These are phyloP conservation scores for Ophioceras dolichostomum DNA, from an alignment of 2,329 filamentous ascomycete species.

Conservation along the genomic window DNA sequence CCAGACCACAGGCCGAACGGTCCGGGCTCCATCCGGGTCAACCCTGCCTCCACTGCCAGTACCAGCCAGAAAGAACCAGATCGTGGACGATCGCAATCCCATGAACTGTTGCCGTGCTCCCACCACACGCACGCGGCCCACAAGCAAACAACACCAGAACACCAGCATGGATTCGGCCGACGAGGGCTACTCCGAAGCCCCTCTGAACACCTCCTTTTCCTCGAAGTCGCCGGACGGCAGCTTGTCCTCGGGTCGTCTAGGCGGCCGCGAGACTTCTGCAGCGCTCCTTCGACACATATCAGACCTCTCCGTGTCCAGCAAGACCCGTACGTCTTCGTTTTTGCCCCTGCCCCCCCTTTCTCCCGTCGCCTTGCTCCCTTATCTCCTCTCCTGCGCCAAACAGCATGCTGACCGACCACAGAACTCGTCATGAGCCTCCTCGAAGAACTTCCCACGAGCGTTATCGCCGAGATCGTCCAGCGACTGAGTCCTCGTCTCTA, in stretches of 20 bases:
- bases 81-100: too few species aligned
- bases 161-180: constrained; percentile 45
- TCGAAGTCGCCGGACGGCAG: constrained; percentile 14
- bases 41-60: too few species aligned
- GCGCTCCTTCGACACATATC: constrained; percentile 39
- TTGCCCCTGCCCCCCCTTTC: neutral
- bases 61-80: too few species aligned
- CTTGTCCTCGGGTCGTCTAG: constrained; percentile 7
- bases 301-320: constrained; percentile 33
- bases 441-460: constrained; percentile 65
- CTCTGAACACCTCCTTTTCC: constrained; percentile 30
- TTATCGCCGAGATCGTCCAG: constrained; percentile 69
- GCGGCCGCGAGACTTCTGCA: constrained; percentile 30
- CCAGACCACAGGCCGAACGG: too few species aligned
- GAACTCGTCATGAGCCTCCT: constrained; percentile 73
- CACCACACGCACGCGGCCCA: too few species aligned
- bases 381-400: neutral
- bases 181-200: constrained; percentile 80
- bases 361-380: constrained; percentile 4
- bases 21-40: too few species aligned
- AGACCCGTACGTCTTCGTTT: constrained; percentile 28
- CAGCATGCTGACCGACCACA: constrained; percentile 21
- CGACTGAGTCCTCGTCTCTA: constrained; percentile 73
- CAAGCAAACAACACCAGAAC: too few species aligned
- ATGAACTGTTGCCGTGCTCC: too few species aligned